Percentiles rank a stretch among this genome's conserved stretches.
Conservation (phyloP, 108 stramenopile genomes). For the Ochromonas danica region DNA sequence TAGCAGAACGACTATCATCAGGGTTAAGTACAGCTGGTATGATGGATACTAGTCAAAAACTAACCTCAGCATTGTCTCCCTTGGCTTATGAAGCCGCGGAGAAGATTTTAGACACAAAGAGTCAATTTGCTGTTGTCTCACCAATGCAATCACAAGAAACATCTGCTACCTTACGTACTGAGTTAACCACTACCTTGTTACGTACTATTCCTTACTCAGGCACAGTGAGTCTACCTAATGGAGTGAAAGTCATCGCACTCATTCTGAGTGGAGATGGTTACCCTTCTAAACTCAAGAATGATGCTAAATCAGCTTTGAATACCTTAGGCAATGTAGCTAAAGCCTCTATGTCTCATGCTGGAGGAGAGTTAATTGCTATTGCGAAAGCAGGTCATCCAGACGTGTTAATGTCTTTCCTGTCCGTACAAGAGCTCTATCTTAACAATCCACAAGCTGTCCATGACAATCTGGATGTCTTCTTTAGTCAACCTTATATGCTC, state of each 20-base stretch:
- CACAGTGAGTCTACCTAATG: conserved; percentile 5
- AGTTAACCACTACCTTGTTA: background rate
- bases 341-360: background rate
- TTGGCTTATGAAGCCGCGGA: conserved; percentile 10
- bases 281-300: background rate
- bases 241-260: background rate
- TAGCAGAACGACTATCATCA: background rate
- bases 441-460: background rate
- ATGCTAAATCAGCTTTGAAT: background rate
- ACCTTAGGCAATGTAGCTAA: background rate
- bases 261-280: background rate
- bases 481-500: background rate
- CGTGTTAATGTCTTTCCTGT: background rate
- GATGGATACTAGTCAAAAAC: conserved; percentile 4
- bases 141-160: conserved; percentile 3
- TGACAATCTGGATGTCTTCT: background rate
- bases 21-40: background rate
- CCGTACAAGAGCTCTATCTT: background rate
- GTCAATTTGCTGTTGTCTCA: background rate
- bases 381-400: background rate
- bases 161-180: background rate
- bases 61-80: background rate
- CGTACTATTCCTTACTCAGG: background rate
- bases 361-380: background rate
- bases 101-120: background rate